Base-by-base conservation (phyloP, 306 rosid genomes). In the Ochetophila trinervis region DNA sequence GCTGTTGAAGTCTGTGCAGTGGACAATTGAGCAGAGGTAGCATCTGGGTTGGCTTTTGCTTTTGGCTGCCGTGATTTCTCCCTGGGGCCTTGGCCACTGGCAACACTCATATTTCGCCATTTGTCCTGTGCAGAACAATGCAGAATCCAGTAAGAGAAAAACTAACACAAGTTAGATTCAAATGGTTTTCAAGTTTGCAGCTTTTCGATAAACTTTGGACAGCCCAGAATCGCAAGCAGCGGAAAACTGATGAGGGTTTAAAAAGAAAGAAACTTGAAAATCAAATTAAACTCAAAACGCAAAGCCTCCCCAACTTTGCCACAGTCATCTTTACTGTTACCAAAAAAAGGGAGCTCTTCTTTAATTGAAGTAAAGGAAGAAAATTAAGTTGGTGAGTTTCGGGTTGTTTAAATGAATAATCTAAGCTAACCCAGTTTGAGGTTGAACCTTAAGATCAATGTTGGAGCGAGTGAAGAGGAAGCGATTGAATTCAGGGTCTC, bases 401-500 rank as follows among this genome's bases (percentile, higher is more conserved):
- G 9, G 6, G 45, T 40, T 40, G 1, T 0, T 12, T 9, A 40
- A 6, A 40, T 40, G 45, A 40, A 40, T 40, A 10, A 40, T 8
- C 45, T 40, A 40, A 8, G 1, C 45, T 40, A 12, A 40, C 13
- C 15, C 45, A 40, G 53, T 50, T 24, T 20, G 36, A 42, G 24
- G 30, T 55, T 61, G 30, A 37, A 79, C 83, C 83, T 79, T 79
- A 76, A 79, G 83, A 74, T 79, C 83, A 48, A 79, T 79, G 63
- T 79, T 79, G 71, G 83, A 74, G 76, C 83, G 83, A 70, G 74
- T 59, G 44, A 67, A 62, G 47, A 79, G 83, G 60, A 19, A 65
- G 20, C 70, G 70, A 21, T 79, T 74, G 83, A 79, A 79, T 69
- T 79, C 79, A 24, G 83, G 83, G 76, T 79, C 83, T 70, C 74